A percentile compares a stretch with the other conserved stretches of the same genome.
Conservation (phyloP, 2,329 filamentous ascomycete species). For the Westerdykella sp. region DNA sequence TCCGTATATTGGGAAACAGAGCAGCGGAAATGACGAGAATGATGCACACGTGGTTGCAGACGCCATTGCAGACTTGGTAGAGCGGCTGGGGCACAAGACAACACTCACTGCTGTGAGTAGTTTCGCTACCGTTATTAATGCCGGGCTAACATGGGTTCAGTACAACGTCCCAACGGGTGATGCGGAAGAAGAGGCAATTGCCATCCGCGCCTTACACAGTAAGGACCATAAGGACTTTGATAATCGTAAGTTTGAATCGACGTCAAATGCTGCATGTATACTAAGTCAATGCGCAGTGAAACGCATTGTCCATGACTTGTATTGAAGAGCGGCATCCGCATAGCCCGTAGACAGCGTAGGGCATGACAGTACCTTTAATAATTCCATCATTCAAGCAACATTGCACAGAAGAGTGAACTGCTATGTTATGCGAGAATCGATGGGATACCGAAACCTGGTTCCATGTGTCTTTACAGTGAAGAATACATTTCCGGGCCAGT, state of each 20-base stretch:
- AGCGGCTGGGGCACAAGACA: conserved; percentile 38
- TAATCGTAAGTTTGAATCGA: conserved; percentile 19
- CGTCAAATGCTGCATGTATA: too few relatives aligned
- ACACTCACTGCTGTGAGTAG: conserved; percentile 29
- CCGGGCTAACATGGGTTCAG: conserved; percentile 15
- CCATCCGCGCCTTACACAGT: conserved; percentile 28
- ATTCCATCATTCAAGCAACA: too few relatives aligned
- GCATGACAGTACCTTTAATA: too few relatives aligned
- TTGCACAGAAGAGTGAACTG: too few relatives aligned
- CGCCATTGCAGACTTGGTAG: conserved; percentile 42
- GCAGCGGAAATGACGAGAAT: conserved; percentile 39
- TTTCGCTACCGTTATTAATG: background rate
- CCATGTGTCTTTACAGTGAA: background rate
- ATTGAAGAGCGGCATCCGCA: conserved; percentile 13
- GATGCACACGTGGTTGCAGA: conserved; percentile 43
- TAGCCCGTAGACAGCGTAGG: too few relatives aligned
- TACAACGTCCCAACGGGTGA: conserved; percentile 33
- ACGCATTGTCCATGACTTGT: conserved; percentile 27
- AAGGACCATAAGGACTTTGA: conserved; percentile 35
- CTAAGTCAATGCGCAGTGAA: conserved; percentile 17
- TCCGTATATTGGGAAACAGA: conserved; percentile 40
- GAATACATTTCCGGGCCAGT: background rate
- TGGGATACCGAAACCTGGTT: background rate
- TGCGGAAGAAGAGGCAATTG: conserved; percentile 33
- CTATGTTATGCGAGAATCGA: too few relatives aligned